These are phyloP conservation scores for Arabis alpina DNA, from an alignment of 345 rosid species.

Conservation along the genomic window DNA sequence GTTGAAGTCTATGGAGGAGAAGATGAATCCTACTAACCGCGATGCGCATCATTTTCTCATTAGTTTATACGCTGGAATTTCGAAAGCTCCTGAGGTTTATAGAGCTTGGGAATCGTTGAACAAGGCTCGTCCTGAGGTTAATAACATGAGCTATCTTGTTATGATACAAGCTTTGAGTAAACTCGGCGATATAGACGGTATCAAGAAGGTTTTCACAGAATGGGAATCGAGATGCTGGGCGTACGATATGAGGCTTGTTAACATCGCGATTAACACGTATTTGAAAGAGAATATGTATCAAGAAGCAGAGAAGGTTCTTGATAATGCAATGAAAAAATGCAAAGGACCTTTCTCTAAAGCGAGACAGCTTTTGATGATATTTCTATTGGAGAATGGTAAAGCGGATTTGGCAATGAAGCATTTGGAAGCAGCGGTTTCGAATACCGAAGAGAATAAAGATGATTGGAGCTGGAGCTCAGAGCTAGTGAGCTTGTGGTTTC, in stretches of 20 bases:
- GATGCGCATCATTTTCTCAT: constrained; percentile 74
- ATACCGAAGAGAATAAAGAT: constrained; percentile 13
- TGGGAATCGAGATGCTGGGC: constrained; percentile 61
- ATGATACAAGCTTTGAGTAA: constrained; percentile 66
- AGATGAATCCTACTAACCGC: constrained; percentile 49
- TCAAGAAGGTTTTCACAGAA: constrained; percentile 58
- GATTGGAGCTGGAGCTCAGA: constrained; percentile 53
- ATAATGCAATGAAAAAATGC: constrained; percentile 44
- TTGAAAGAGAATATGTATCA: constrained; percentile 53
- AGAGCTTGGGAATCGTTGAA: constrained; percentile 68
- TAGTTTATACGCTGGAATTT: constrained; percentile 59
- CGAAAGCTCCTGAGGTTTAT: constrained; percentile 57
- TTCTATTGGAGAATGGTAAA: constrained; percentile 51
- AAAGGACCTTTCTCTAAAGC: constrained; percentile 49
- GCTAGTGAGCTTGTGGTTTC: constrained; percentile 47
- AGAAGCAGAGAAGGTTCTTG: constrained; percentile 58
- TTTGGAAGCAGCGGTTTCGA: constrained; percentile 54
- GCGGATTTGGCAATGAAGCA: constrained; percentile 54
- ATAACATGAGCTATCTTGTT: constrained; percentile 58
- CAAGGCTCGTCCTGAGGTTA: constrained; percentile 42
- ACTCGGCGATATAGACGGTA: constrained; percentile 59
- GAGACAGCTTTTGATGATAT: constrained; percentile 61
- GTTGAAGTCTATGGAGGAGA: constrained; percentile 63
- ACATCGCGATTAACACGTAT: constrained; percentile 53
- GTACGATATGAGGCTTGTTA: constrained; percentile 70